phyloP scores from a whole-genome alignment of 1,284 basidiomycete genomes.

The Rhizoctonia solani region DNA sequence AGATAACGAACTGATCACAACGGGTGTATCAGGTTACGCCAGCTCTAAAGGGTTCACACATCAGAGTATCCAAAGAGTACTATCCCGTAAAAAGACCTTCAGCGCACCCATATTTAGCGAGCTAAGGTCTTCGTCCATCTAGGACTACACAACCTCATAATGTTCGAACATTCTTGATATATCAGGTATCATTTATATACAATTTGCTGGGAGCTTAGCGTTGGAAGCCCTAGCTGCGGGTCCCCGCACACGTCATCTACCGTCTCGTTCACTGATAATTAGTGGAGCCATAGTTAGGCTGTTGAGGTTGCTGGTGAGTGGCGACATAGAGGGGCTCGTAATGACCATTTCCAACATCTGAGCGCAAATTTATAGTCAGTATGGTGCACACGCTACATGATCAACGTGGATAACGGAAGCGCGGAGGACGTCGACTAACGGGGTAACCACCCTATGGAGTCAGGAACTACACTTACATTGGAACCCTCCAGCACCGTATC shows the following conservation, averaged over 20 bases:
- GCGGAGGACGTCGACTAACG: neutral
- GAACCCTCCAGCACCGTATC: slow-evolving; percentile 70
- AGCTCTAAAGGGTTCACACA: too few species aligned
- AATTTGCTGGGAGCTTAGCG: neutral
- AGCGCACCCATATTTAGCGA: too few species aligned
- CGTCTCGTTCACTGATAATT: slow-evolving; percentile 15
- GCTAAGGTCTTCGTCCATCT: too few species aligned
- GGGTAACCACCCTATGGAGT: neutral
- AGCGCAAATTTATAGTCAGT: neutral
- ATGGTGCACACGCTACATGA: slow-evolving; percentile 17
- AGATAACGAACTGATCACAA: too few species aligned
- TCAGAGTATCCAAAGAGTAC: too few species aligned
- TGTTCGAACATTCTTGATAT: neutral
- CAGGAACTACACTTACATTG: slow-evolving; percentile 52
- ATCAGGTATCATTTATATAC: neutral
- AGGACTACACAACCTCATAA: neutral
- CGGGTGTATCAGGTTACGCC: too few species aligned
- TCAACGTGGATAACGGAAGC: too few species aligned
- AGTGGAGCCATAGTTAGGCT: slow-evolving; percentile 13
- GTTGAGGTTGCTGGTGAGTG: neutral
- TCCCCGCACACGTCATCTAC: neutral
- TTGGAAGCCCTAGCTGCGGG: neutral
- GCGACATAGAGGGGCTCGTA: slow-evolving; percentile 53
- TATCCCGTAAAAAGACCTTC: too few species aligned
- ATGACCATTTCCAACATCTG: slow-evolving; percentile 60